Percentiles rank a stretch among this genome's conserved stretches.
Conservation (phyloP, 2,329 filamentous ascomycete genomes). For the Fusarium mangiferae region DNA sequence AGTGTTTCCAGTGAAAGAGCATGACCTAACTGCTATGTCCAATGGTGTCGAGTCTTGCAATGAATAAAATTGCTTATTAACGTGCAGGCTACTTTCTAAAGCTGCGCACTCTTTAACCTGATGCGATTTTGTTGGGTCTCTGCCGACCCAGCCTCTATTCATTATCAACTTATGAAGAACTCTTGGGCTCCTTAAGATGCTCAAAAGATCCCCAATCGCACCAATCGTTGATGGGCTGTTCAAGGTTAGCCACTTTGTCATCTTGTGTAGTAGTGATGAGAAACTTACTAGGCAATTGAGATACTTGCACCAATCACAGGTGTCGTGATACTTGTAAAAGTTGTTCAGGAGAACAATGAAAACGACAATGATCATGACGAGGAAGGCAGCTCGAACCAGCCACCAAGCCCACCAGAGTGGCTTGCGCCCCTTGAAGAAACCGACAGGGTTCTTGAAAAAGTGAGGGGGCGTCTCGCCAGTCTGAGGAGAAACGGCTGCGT, state of each 20-base stretch:
- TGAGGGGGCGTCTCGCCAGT: slow-evolving; percentile 59
- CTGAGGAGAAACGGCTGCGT: slow-evolving; percentile 71
- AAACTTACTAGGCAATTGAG: slow-evolving; percentile 87
- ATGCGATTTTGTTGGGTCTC: neutral
- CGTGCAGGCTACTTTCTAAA: slow-evolving; percentile 21
- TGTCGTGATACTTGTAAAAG: slow-evolving; percentile 80
- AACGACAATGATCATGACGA: slow-evolving; percentile 83
- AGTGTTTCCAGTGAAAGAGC: slow-evolving; percentile 11
- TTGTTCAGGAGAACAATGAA: slow-evolving; percentile 91
- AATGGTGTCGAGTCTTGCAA: slow-evolving; percentile 51
- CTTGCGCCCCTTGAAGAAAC: slow-evolving; percentile 93
- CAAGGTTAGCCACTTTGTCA: slow-evolving; percentile 36
- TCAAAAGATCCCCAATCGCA: slow-evolving; percentile 63
- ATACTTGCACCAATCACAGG: slow-evolving; percentile 94
- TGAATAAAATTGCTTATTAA: slow-evolving; percentile 28
- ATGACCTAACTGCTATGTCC: slow-evolving; percentile 14
- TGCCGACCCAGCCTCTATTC: neutral
- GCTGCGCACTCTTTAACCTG: neutral
- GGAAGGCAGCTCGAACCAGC: slow-evolving; percentile 80
- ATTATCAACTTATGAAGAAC: neutral
- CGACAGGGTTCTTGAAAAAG: slow-evolving; percentile 71
- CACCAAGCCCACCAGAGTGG: slow-evolving; percentile 98
- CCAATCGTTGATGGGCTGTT: slow-evolving; percentile 73
- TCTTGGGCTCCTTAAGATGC: slow-evolving; percentile 8
- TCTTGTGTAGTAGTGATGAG: neutral